Evolutionary conservation across 306 rosid species (phyloP).

Genomic region (Fragaria ananassa): DNA sequence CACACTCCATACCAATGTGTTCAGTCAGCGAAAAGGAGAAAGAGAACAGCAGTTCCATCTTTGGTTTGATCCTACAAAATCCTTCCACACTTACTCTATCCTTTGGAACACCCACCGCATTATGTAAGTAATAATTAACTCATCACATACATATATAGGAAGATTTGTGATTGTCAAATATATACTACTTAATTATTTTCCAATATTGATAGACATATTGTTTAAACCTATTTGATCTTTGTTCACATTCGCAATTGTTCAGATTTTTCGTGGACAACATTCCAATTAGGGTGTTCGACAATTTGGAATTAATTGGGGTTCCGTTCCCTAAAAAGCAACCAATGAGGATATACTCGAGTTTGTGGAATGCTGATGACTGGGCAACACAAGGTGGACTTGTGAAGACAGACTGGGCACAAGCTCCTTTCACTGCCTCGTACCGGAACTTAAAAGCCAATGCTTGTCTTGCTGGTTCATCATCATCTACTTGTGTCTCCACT

Average conservation of each 20-base stretch:
- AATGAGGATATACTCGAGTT: constrained; percentile 42
- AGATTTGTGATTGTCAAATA: no score
- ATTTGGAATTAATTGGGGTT: constrained; percentile 35
- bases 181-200: no score
- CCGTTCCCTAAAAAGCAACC: constrained; percentile 39
- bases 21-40: constrained; percentile 32
- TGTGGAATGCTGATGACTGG: constrained; percentile 51
- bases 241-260: not conserved
- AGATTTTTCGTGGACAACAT: constrained; percentile 41
- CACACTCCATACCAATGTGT: constrained; percentile 39
- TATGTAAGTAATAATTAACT: constrained; percentile 21
- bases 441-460: constrained; percentile 39
- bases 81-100: constrained; percentile 42
- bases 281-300: constrained; percentile 39
- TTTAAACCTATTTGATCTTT: not conserved
- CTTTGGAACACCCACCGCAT: constrained; percentile 36
- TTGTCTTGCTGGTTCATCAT: constrained; percentile 20
- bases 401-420: constrained; percentile 45
- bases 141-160: no score
- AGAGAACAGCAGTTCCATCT: constrained; percentile 41
- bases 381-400: constrained; percentile 47
- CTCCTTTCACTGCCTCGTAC: constrained; percentile 46
- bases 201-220: no score
- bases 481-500: constrained; percentile 17
- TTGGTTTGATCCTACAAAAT: constrained; percentile 46